Evolutionary conservation across 495 filamentous ascomycete genomes (phyloP).

Genomic region (Xylaria nigripes): DNA sequence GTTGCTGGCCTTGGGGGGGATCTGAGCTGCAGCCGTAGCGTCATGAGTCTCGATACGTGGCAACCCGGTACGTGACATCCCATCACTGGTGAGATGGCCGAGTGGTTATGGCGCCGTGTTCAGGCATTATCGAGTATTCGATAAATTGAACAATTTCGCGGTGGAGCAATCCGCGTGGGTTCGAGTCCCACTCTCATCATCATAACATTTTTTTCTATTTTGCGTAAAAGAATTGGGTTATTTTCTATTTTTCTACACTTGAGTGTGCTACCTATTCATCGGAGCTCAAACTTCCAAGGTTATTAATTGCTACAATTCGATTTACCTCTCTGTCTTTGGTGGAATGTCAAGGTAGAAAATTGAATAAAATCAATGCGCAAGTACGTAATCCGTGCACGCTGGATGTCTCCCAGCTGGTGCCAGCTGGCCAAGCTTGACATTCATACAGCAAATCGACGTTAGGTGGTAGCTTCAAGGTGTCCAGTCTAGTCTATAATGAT

Average conservation of each 20-base stretch:
- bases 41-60: not conserved
- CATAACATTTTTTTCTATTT: not conserved
- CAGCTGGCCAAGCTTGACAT: no score
- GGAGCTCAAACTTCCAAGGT: no score
- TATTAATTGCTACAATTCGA: no score
- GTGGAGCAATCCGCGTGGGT: constrained; percentile 35
- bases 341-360: no score
- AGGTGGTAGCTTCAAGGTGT: not conserved
- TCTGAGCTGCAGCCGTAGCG: not conserved
- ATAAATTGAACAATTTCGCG: constrained; percentile 17
- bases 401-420: no score
- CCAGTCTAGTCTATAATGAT: not conserved
- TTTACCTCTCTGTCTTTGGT: no score
- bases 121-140: constrained; percentile 14
- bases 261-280: not conserved
- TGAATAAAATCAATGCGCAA: no score
- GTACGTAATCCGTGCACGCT: no score
- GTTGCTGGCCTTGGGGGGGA: no score
- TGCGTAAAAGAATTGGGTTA: no score
- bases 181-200: constrained; percentile 34
- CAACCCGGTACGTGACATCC: not conserved
- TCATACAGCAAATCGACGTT: no score
- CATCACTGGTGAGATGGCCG: constrained; percentile 21
- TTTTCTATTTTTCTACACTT: not conserved
- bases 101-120: constrained; percentile 31